phyloP scores from a whole-genome alignment of 768 basidiomycete species.

The Lactifluus rugatus region DNA sequence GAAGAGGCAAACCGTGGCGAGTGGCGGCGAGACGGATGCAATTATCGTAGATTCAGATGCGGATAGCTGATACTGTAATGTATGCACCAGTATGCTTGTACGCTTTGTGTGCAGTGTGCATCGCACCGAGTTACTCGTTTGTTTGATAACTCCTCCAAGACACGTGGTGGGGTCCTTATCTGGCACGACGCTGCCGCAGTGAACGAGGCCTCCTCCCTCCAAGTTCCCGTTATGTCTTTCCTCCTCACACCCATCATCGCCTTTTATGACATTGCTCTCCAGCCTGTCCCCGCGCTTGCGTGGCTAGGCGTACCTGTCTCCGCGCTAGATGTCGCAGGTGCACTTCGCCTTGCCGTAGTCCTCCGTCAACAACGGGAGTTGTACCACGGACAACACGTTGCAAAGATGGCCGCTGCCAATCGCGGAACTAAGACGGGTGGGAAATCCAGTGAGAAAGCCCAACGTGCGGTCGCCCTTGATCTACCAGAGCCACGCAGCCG shows the following conservation, averaged over 20 bases:
- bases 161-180: background rate
- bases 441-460: background rate
- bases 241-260: constrained; percentile 10
- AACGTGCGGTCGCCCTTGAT: background rate
- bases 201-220: background rate
- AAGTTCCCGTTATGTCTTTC: constrained; percentile 8
- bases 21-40: background rate
- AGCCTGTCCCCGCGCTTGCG: constrained; percentile 9
- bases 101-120: too few species aligned
- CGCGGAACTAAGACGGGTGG: background rate
- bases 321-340: constrained; percentile 14
- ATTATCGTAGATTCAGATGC: constrained; percentile 11
- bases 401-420: background rate
- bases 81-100: background rate
- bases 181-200: background rate
- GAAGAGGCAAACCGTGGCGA: background rate
- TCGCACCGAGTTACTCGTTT: too few species aligned
- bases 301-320: constrained; percentile 15
- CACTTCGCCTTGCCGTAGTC: constrained; percentile 14
- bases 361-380: constrained; percentile 15
- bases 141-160: too few species aligned
- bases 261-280: constrained; percentile 13
- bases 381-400: background rate
- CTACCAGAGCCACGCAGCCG: constrained; percentile 8
- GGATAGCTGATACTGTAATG: constrained; percentile 1